Evolutionary conservation across 176 grass and related monocot genomes (phyloP), one percentile per base, ranked within the genome.

Genomic region (Hordeum marinum): DNA sequence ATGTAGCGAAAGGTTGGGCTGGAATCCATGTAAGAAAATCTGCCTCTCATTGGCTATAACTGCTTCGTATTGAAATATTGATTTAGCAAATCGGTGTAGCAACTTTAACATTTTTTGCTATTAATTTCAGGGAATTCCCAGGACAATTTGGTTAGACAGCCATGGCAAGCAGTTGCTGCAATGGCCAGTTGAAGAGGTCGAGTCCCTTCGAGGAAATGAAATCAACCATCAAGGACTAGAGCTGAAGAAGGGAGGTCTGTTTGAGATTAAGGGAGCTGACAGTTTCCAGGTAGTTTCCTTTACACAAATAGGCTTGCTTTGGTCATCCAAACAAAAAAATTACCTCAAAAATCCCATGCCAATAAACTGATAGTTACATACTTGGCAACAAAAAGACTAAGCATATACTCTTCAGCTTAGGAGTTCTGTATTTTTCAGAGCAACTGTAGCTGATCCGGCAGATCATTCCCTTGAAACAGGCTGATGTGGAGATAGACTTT

Each of bases 401-500:
- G 37, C 11, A 68, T 41, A 42, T 31, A 58, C 1, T 17, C 63
- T 34, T 50, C 6, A 1, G n/a, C 39, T 14, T 61, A 46, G 37
- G 6, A 40, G 42, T 42, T 81, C 45, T 17, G 1, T 12, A 7
- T 64, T 64, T 63, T 72, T 10, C 17, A 26, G 57, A 80, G 20
- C 3, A 24, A 58, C 43, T 85, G 73, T 78, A 88, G 69, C 86
- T 90, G 46, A 87, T 79, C 20, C 26, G 55, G 45, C 63, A 63
- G 55, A 48, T 59, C 39, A 42, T 88, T 83, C 80, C 68, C 42
- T 77, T 75, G 7, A 64, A 80, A 90, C 83, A 98, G 92, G 91
- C 85, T 64, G 96, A 98, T 84, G 83, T 98, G 27, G 96, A 98
- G 65, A 77, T 92, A 46, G 85, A 95, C 24, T 98, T 98, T 42